A percentile compares a stretch with the other conserved stretches of the same genome.
Evolutionary conservation across 495 filamentous ascomycete species (phyloP).

Genomic region (Penicillium cataractarum): DNA sequence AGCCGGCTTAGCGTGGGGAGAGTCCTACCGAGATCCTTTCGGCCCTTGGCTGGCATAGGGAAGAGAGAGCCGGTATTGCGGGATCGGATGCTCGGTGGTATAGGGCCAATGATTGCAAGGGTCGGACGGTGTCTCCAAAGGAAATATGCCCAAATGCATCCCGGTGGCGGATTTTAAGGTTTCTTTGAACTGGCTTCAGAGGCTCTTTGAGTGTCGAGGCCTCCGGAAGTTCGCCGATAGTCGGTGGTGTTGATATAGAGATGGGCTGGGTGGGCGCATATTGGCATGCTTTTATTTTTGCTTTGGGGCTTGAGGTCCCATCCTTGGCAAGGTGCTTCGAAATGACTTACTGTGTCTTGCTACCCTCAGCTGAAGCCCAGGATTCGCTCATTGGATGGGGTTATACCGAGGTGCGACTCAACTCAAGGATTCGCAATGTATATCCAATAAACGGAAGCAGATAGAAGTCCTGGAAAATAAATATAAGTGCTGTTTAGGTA

Average conservation of each 20-base stretch:
- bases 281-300: neutral
- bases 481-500: neutral
- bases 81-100: conserved; percentile 20
- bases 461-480: neutral
- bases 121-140: neutral
- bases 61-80: conserved; percentile 8
- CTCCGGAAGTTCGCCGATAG: neutral
- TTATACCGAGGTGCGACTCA: neutral
- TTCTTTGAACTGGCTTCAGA: neutral
- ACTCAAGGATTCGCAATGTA: neutral
- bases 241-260: neutral
- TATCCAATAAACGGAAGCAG: neutral
- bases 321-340: neutral
- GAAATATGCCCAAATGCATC: neutral
- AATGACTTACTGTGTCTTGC: neutral
- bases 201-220: neutral
- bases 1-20: conserved; percentile 23
- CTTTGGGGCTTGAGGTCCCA: neutral
- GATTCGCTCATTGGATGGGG: neutral
- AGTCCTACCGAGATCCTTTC: conserved; percentile 19
- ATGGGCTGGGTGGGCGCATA: neutral
- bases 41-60: conserved; percentile 20
- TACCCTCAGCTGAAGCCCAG: neutral
- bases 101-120: conserved; percentile 15
- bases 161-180: neutral